Conservation (phyloP, 1,139 yeast genomes). For the Lodderomyces parapsilosis region DNA sequence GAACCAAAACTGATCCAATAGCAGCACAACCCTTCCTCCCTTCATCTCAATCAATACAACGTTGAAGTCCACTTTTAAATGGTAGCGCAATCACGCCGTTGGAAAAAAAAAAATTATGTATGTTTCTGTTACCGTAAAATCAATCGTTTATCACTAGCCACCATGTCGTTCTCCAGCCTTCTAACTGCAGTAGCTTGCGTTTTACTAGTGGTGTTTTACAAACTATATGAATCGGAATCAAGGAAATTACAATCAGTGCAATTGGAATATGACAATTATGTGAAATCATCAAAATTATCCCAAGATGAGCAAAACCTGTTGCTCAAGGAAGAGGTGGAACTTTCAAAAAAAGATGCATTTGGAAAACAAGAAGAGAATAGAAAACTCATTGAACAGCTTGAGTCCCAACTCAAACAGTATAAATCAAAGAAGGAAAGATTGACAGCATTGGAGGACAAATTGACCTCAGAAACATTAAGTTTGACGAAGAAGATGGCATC, state of each 20-base stretch:
- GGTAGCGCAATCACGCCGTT: too few species aligned
- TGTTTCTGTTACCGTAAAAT: neutral
- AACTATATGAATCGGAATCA: constrained; percentile 25
- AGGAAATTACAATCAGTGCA: constrained; percentile 20
- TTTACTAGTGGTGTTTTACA: constrained; percentile 24
- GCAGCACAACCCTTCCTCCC: too few species aligned
- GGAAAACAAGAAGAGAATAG: neutral
- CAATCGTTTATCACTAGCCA: neutral
- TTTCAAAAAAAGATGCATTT: neutral
- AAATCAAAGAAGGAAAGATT: constrained; percentile 5
- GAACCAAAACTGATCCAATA: too few species aligned
- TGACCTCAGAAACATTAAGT: neutral
- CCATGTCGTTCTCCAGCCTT: neutral
- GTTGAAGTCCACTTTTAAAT: too few species aligned
- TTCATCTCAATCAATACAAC: too few species aligned
- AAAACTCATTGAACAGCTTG: constrained; percentile 3
- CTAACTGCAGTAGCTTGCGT: constrained; percentile 20
- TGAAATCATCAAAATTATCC: constrained; percentile 3
- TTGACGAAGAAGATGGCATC: constrained; percentile 2
- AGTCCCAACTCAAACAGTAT: constrained; percentile 9
- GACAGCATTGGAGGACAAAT: constrained; percentile 4
- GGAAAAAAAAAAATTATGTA: neutral
- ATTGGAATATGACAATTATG: constrained; percentile 7
- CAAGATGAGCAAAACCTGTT: constrained; percentile 4
- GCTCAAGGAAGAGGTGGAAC: constrained; percentile 6